Conservation (phyloP, 2,329 filamentous ascomycete species). For the Tolypocladium ovalisporum region DNA sequence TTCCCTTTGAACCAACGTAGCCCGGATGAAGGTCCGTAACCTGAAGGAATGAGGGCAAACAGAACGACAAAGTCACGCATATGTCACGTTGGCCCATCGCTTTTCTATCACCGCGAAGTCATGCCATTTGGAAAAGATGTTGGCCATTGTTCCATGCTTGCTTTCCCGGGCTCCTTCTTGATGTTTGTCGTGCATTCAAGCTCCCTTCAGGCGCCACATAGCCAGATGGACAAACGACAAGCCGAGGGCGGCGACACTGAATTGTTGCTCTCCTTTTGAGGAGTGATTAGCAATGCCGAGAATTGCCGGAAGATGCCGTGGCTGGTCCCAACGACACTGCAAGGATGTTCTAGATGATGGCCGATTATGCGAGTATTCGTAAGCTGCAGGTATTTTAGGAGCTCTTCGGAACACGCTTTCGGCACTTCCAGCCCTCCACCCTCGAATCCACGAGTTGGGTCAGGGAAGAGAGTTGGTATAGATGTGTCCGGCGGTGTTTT, state of each 20-base stretch:
- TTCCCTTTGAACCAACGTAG: too few relatives aligned
- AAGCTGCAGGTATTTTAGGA: not conserved
- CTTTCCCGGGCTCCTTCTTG: not conserved
- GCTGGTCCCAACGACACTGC: not conserved
- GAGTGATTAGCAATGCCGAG: not conserved
- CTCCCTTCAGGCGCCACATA: too few relatives aligned
- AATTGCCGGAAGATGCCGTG: not conserved
- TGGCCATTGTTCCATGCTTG: not conserved
- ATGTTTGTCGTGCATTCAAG: not conserved
- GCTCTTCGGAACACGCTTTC: not conserved
- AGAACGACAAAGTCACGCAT: not conserved
- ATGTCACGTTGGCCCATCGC: not conserved
- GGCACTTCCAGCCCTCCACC: too few relatives aligned
- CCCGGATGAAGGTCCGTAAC: not conserved
- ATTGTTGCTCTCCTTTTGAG: not conserved
- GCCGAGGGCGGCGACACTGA: not conserved
- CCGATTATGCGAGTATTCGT: not conserved
- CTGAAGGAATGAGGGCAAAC: not conserved
- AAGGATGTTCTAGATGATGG: not conserved
- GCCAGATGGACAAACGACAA: not conserved
- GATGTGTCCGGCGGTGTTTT: too few relatives aligned
- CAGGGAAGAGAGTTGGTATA: too few relatives aligned
- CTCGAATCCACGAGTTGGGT: too few relatives aligned
- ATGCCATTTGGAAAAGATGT: not conserved
- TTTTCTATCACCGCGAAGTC: not conserved